Percentiles rank a stretch among this genome's conserved stretches.
Evolutionary conservation across 164 flowering plant genomes (phyloP).

Genomic region (Berberis thunbergii): DNA sequence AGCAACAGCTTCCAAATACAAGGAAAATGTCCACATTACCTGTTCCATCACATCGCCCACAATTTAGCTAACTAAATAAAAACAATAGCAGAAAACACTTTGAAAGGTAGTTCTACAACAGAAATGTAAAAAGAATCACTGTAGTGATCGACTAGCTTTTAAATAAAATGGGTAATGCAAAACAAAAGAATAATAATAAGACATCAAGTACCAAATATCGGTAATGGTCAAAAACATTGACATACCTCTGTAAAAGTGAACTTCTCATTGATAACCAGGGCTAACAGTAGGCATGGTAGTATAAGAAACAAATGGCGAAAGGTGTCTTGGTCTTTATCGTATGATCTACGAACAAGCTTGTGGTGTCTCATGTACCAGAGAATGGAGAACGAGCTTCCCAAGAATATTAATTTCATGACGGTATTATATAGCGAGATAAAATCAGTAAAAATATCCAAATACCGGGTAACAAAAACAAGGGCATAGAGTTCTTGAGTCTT

Average conservation of each 20-base stretch:
- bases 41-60: slow-evolving; percentile 17
- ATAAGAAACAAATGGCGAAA: slow-evolving; percentile 71
- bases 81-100: neutral
- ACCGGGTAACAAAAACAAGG: slow-evolving; percentile 74
- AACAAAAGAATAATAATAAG: too few relatives aligned
- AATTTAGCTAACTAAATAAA: neutral
- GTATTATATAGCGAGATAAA: slow-evolving; percentile 74
- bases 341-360: slow-evolving; percentile 79
- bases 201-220: neutral
- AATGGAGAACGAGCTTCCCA: slow-evolving; percentile 89
- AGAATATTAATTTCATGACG: slow-evolving; percentile 75
- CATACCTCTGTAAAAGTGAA: slow-evolving; percentile 79
- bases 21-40: slow-evolving; percentile 93
- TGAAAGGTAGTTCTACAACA: neutral
- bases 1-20: slow-evolving; percentile 92
- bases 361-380: slow-evolving; percentile 92
- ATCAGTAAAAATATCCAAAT: slow-evolving; percentile 78
- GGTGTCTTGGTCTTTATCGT: slow-evolving; percentile 89
- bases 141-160: too few relatives aligned
- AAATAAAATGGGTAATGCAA: too few relatives aligned
- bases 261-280: slow-evolving; percentile 63
- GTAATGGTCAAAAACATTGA: slow-evolving; percentile 2
- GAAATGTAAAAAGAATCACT: too few relatives aligned
- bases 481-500: slow-evolving; percentile 95
- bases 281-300: slow-evolving; percentile 74